Percentiles rank a stretch among this genome's conserved stretches.
These are phyloP conservation scores for Dactylorhiza incarnata DNA, from an alignment of 106 monocot species.

Conservation along the genomic window DNA sequence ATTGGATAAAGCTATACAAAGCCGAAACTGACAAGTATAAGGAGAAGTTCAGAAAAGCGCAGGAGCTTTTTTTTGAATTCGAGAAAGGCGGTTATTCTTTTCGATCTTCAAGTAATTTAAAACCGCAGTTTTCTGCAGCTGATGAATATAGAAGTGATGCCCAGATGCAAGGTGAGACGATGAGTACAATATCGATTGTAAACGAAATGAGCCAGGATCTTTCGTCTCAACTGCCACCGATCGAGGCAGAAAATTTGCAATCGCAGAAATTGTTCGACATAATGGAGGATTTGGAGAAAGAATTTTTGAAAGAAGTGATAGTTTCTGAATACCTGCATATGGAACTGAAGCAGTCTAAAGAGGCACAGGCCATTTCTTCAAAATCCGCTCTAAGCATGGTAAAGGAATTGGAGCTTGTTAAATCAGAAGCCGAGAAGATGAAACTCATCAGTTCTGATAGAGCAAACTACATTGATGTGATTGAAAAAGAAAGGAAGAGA, in stretches of 20 bases:
- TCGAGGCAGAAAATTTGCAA: slow-evolving; percentile 15
- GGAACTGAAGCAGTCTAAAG: slow-evolving; percentile 27
- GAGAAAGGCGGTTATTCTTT: slow-evolving; percentile 17
- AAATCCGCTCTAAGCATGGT: not conserved
- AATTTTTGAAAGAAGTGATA: slow-evolving; percentile 11
- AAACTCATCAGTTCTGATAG: slow-evolving; percentile 4
- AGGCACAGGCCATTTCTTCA: not conserved
- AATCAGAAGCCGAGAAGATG: slow-evolving; percentile 9
- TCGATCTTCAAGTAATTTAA: not conserved
- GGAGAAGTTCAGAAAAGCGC: slow-evolving; percentile 19
- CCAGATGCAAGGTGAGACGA: slow-evolving; percentile 11
- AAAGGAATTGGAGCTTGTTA: slow-evolving; percentile 1
- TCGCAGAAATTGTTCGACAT: slow-evolving; percentile 9
- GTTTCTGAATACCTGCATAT: slow-evolving; percentile 19
- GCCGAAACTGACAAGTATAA: slow-evolving; percentile 17
- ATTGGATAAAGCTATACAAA: slow-evolving; percentile 8
- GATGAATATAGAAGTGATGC: slow-evolving; percentile 10
- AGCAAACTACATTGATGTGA: not conserved
- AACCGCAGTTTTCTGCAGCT: slow-evolving; percentile 11
- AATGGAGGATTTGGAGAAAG: slow-evolving; percentile 13
- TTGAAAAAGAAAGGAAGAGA: slow-evolving; percentile 10
- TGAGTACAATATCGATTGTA: not conserved
- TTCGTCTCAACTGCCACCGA: slow-evolving; percentile 8
- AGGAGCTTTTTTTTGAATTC: slow-evolving; percentile 5
- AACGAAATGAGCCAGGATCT: slow-evolving; percentile 3